Evolutionary conservation across 352 stramenopile species (phyloP).

Genomic region (Phytopythium delawarense): DNA sequence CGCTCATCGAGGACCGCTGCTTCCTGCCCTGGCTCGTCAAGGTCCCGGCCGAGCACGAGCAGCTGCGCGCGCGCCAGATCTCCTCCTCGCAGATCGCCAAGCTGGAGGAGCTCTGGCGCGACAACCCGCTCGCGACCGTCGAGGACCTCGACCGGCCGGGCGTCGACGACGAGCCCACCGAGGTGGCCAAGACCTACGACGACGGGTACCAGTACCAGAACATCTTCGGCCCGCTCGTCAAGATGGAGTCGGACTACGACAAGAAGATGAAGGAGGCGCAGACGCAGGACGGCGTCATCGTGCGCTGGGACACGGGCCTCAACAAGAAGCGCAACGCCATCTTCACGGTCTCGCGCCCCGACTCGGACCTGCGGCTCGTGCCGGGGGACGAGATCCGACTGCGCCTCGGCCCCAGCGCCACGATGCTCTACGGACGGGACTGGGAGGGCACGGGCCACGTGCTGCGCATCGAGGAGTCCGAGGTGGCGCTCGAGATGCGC

Average conservation of each 20-base stretch:
- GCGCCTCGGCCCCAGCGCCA: slow-evolving; percentile 79
- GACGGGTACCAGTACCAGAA: slow-evolving; percentile 99
- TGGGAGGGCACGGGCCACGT: slow-evolving; percentile 97
- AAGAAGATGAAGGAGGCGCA: slow-evolving; percentile 98
- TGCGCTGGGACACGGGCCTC: slow-evolving; percentile 95
- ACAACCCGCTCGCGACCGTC: slow-evolving; percentile 94
- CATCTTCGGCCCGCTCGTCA: slow-evolving; percentile 98
- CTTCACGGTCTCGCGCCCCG: slow-evolving; percentile 91
- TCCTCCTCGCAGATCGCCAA: slow-evolving; percentile 89
- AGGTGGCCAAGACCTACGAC: slow-evolving; percentile 93
- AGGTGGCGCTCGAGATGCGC: slow-evolving; percentile 86
- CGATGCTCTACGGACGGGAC: slow-evolving; percentile 78
- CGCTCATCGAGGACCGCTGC: slow-evolving; percentile 96
- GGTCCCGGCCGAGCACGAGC: slow-evolving; percentile 88
- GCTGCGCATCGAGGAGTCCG: slow-evolving; percentile 74
- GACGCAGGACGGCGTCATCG: slow-evolving; percentile 91
- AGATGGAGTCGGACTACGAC: slow-evolving; percentile 99
- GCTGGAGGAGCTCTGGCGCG: slow-evolving; percentile 94
- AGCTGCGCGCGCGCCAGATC: slow-evolving; percentile 93
- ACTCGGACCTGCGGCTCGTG: slow-evolving; percentile 90
- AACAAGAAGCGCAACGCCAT: slow-evolving; percentile 96
- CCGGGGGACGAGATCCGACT: slow-evolving; percentile 97
- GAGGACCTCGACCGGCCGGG: slow-evolving; percentile 94
- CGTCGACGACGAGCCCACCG: slow-evolving; percentile 84
- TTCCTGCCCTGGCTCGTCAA: slow-evolving; percentile 98